phyloP scores from a whole-genome alignment of 495 filamentous ascomycete genomes.

The Articulospora tetracladia region DNA sequence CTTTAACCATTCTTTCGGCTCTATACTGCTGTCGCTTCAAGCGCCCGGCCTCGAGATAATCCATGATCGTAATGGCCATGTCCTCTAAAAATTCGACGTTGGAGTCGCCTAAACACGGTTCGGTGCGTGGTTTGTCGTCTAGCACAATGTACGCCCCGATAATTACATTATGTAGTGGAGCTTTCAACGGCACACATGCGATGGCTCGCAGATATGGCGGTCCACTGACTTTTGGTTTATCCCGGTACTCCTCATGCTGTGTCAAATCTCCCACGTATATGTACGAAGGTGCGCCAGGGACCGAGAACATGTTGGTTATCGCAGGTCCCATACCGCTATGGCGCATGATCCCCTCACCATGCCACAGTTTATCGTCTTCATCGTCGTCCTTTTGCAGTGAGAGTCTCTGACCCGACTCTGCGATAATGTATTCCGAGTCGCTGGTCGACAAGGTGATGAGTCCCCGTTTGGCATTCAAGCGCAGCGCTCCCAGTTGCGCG shows the following conservation, averaged over 20 bases:
- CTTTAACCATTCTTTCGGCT: constrained; percentile 36
- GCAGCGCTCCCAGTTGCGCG: constrained; percentile 37
- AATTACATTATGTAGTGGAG: constrained; percentile 23
- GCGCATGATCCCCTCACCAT: constrained; percentile 21
- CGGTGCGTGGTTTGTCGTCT: constrained; percentile 28
- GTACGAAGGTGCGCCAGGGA: constrained; percentile 22
- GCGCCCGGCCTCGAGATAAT: constrained; percentile 36
- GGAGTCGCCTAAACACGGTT: constrained; percentile 24
- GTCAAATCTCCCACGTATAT: constrained; percentile 32
- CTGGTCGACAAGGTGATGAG: constrained; percentile 38
- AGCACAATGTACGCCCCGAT: constrained; percentile 35
- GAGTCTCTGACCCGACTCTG: constrained; percentile 31
- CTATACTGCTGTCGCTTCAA: constrained; percentile 31
- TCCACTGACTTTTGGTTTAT: constrained; percentile 25
- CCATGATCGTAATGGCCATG: constrained; percentile 39
- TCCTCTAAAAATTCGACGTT: constrained; percentile 34
- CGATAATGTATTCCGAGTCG: constrained; percentile 34
- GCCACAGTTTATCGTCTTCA: constrained; percentile 22
- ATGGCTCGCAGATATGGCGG: constrained; percentile 28
- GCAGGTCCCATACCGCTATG: constrained; percentile 22
- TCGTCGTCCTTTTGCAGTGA: constrained; percentile 24
- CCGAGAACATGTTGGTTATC: constrained; percentile 20
- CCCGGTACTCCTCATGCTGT: constrained; percentile 31
- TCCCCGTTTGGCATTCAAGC: constrained; percentile 32
- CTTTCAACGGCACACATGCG: constrained; percentile 32